Percentiles rank a stretch among this genome's conserved stretches.
These are phyloP conservation scores for Thalassiosira livingstoniorum DNA, from an alignment of 352 stramenopile species.

Conservation along the genomic window DNA sequence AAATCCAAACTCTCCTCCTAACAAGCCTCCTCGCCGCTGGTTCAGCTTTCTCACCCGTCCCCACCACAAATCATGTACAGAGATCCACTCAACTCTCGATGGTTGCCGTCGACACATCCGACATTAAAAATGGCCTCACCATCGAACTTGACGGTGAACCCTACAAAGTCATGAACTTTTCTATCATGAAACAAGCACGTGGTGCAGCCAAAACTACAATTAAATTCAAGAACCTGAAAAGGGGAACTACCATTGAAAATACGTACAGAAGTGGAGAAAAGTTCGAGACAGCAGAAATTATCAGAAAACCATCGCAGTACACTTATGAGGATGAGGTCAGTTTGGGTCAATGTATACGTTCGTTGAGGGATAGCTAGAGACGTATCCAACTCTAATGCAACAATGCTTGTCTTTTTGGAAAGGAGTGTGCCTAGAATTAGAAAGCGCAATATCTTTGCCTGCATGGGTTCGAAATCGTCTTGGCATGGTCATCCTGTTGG, in stretches of 20 bases:
- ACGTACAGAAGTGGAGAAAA: slow-evolving; percentile 84
- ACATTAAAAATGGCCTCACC: slow-evolving; percentile 86
- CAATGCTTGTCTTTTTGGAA: too few species aligned
- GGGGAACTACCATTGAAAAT: slow-evolving; percentile 84
- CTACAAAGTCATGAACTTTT: slow-evolving; percentile 82
- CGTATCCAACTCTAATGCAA: too few species aligned
- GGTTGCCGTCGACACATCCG: slow-evolving; percentile 82
- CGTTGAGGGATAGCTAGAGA: background rate
- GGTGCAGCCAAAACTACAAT: slow-evolving; percentile 85
- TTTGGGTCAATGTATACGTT: background rate
- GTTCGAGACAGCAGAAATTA: slow-evolving; percentile 84
- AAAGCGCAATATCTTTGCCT: too few species aligned
- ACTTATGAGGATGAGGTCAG: slow-evolving; percentile 80
- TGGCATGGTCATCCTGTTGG: too few species aligned
- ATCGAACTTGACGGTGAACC: slow-evolving; percentile 83
- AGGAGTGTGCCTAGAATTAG: too few species aligned
- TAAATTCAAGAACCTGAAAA: slow-evolving; percentile 85
- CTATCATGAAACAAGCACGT: slow-evolving; percentile 85
- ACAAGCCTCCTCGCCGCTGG: slow-evolving; percentile 41
- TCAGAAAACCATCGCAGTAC: slow-evolving; percentile 71
- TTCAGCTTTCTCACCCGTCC: slow-evolving; percentile 38
- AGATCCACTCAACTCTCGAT: slow-evolving; percentile 23
- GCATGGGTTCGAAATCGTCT: too few species aligned
- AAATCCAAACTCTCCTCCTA: slow-evolving; percentile 38
- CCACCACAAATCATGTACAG: background rate